phyloP scores from a whole-genome alignment of 345 rosid species.

The Turritis glabra region DNA sequence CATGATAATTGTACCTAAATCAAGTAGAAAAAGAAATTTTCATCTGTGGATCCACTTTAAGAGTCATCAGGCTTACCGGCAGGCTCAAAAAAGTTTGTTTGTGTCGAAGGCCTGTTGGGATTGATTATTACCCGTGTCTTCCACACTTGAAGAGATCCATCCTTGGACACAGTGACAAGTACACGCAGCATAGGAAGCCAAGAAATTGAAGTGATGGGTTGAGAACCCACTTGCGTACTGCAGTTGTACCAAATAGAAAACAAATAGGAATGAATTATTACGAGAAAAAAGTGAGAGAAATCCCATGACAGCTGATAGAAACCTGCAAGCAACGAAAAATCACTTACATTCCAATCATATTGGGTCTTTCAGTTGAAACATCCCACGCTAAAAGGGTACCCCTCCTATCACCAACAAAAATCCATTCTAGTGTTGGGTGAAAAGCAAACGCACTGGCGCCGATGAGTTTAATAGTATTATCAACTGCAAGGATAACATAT shows the following conservation, averaged over 20 bases:
- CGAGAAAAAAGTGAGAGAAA: not conserved
- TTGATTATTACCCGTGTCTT: slow-evolving; percentile 73
- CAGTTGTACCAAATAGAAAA: slow-evolving; percentile 22
- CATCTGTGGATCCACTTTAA: too few species aligned
- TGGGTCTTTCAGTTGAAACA: slow-evolving; percentile 96
- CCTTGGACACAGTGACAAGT: slow-evolving; percentile 85
- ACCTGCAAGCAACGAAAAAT: not conserved
- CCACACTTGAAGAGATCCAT: slow-evolving; percentile 95
- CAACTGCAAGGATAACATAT: slow-evolving; percentile 57
- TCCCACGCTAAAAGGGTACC: slow-evolving; percentile 98
- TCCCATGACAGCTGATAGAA: not conserved
- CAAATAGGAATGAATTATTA: not conserved
- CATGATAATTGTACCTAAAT: not conserved
- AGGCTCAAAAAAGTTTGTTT: slow-evolving; percentile 90
- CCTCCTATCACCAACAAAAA: slow-evolving; percentile 97
- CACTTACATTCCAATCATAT: slow-evolving; percentile 94
- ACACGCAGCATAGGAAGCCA: slow-evolving; percentile 86
- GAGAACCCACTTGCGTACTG: slow-evolving; percentile 93
- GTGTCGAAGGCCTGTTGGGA: slow-evolving; percentile 90
- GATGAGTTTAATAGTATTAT: slow-evolving; percentile 86
- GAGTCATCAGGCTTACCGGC: slow-evolving; percentile 55
- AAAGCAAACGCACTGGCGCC: slow-evolving; percentile 97
- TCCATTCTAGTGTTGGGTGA: slow-evolving; percentile 94
- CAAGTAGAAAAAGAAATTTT: slow-evolving; percentile 5
- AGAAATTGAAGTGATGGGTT: slow-evolving; percentile 84